Evolutionary conservation across 2,329 filamentous ascomycete species (phyloP).

Genomic region (Phaeosphaeria sp.): DNA sequence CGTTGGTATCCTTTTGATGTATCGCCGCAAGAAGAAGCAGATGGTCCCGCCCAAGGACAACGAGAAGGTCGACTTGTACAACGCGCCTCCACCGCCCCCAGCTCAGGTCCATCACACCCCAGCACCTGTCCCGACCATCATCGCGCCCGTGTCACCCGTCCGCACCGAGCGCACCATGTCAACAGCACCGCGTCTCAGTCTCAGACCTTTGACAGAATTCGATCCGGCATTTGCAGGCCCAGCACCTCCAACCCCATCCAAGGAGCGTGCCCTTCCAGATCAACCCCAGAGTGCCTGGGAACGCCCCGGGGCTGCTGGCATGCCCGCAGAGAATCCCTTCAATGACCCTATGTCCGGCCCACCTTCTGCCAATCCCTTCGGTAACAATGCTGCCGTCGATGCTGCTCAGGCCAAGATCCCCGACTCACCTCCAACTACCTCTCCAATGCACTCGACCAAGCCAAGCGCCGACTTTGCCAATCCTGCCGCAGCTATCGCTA

Average conservation of each 20-base stretch:
- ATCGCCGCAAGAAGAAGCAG: constrained; percentile 74
- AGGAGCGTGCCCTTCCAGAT: constrained; percentile 28
- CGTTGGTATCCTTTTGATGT: constrained; percentile 72
- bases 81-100: constrained; percentile 35
- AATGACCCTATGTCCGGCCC: constrained; percentile 54
- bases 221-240: constrained; percentile 66
- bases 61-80: constrained; percentile 49
- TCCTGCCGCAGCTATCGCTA: constrained; percentile 49
- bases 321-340: constrained; percentile 71
- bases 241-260: constrained; percentile 26
- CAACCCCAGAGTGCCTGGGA: constrained; percentile 48
- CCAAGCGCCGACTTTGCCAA: constrained; percentile 38
- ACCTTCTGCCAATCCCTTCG: constrained; percentile 62
- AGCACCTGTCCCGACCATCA: constrained; percentile 1
- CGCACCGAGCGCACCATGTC: constrained; percentile 55
- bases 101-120: constrained; percentile 24
- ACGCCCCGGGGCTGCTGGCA: constrained; percentile 42
- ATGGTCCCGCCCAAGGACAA: constrained; percentile 51
- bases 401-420: constrained; percentile 36
- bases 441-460: constrained; percentile 29
- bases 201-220: constrained; percentile 85
- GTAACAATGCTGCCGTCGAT: constrained; percentile 47
- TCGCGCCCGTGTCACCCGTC: constrained; percentile 37
- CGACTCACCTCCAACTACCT: constrained; percentile 31
- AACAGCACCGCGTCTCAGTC: constrained; percentile 78